phyloP scores from a whole-genome alignment of 495 filamentous ascomycete species.

The Chaetomium fimeti region DNA sequence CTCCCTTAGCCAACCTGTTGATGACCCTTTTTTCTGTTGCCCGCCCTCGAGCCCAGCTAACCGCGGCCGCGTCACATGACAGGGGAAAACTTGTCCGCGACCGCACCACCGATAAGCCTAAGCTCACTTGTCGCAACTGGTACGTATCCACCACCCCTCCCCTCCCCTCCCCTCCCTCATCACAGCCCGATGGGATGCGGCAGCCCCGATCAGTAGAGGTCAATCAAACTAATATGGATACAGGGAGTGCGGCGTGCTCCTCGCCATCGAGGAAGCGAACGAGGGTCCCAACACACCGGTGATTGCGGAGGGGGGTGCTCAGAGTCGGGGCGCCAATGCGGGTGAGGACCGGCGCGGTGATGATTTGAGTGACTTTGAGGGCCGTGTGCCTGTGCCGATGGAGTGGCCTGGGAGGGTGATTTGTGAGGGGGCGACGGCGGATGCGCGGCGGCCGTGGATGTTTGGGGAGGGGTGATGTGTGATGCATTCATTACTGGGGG shows the following conservation, averaged over 20 bases:
- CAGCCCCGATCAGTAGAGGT: neutral
- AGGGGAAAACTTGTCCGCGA: slow-evolving; percentile 63
- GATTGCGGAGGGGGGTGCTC: neutral
- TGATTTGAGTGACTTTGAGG: slow-evolving; percentile 45
- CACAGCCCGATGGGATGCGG: neutral
- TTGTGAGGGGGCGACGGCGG: neutral
- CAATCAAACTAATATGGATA: no score
- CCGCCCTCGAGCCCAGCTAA: neutral
- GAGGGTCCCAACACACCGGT: no score
- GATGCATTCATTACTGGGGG: neutral
- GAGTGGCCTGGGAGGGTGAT: slow-evolving; percentile 50
- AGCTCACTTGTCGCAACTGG: slow-evolving; percentile 85
- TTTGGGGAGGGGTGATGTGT: neutral
- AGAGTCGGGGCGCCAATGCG: neutral
- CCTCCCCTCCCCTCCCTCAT: no score
- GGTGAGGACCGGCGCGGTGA: slow-evolving; percentile 19
- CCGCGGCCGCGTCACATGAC: neutral
- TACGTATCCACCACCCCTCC: slow-evolving; percentile 5
- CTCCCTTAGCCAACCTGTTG: no score
- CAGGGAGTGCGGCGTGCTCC: slow-evolving; percentile 83
- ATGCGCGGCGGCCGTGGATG: slow-evolving; percentile 21
- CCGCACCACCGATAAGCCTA: slow-evolving; percentile 58
- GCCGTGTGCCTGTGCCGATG: slow-evolving; percentile 70
- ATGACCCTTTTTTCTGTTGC: neutral
- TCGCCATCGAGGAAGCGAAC: slow-evolving; percentile 44